Evolutionary conservation across 2,329 filamentous ascomycete genomes (phyloP).

Genomic region (Phoma sp.): DNA sequence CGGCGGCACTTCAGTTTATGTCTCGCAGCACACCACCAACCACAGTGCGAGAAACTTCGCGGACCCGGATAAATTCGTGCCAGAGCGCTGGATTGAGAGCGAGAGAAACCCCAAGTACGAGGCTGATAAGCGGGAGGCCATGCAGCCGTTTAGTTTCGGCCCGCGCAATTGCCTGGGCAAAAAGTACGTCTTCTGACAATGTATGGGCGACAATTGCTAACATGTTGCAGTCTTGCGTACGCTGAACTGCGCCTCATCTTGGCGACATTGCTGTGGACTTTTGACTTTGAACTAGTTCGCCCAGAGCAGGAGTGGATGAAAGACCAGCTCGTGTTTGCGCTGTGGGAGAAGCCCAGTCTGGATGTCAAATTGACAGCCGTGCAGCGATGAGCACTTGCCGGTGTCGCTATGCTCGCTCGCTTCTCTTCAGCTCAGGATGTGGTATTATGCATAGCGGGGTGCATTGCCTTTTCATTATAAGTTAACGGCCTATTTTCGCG

Average conservation of each 20-base stretch:
- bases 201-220: too few species aligned
- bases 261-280: constrained; percentile 33
- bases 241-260: constrained; percentile 40
- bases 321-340: constrained; percentile 37
- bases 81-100: constrained; percentile 50
- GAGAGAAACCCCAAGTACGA: constrained; percentile 29
- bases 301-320: constrained; percentile 49
- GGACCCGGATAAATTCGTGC: constrained; percentile 34
- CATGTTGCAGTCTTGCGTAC: constrained; percentile 33
- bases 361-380: constrained; percentile 37
- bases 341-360: constrained; percentile 46
- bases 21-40: constrained; percentile 42
- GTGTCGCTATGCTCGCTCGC: too few species aligned
- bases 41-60: constrained; percentile 39
- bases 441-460: too few species aligned
- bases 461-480: too few species aligned
- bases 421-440: too few species aligned
- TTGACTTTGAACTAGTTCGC: constrained; percentile 33
- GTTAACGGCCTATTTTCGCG: too few species aligned
- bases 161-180: constrained; percentile 41
- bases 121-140: constrained; percentile 40
- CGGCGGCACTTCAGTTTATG: constrained; percentile 33
- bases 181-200: constrained; percentile 42
- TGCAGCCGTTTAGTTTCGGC: constrained; percentile 41
- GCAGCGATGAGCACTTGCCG: constrained; percentile 22